phyloP scores from a whole-genome alignment of 2,329 filamentous ascomycete species.

The Cercospora zeina region DNA sequence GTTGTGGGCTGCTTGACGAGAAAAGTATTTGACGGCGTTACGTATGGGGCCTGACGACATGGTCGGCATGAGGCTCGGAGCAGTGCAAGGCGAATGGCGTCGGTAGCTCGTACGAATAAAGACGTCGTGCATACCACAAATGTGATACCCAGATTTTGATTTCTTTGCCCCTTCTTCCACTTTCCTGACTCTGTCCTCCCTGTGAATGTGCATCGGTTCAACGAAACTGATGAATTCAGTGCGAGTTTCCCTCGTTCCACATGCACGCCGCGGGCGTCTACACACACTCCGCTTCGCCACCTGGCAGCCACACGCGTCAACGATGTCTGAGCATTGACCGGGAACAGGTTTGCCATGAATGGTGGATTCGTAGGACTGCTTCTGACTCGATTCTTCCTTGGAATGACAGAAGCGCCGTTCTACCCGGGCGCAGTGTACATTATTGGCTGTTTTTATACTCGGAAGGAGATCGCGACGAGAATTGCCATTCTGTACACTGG shows the following conservation, averaged over 20 bases:
- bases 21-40: constrained; percentile 18
- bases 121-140: constrained; percentile 21
- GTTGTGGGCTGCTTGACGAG: constrained; percentile 12
- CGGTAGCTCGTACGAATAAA: constrained; percentile 23
- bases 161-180: background rate
- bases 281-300: background rate
- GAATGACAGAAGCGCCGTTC: constrained; percentile 22
- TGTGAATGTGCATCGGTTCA: too few species aligned
- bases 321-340: too few species aligned
- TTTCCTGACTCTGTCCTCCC: background rate
- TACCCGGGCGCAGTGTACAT: constrained; percentile 47
- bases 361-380: constrained; percentile 22
- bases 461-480: constrained; percentile 44
- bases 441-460: constrained; percentile 47
- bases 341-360: too few species aligned
- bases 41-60: constrained; percentile 14
- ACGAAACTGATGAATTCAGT: too few species aligned
- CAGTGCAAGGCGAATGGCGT: constrained; percentile 31
- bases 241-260: too few species aligned
- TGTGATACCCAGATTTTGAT: constrained; percentile 18
- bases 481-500: constrained; percentile 41
- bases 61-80: constrained; percentile 11
- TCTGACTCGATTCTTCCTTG: constrained; percentile 28
- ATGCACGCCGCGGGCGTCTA: too few species aligned
- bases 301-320: too few species aligned